These are phyloP conservation scores for Tetraselmis striata DNA, from an alignment of 139 green algal genomes.

Conservation along the genomic window DNA sequence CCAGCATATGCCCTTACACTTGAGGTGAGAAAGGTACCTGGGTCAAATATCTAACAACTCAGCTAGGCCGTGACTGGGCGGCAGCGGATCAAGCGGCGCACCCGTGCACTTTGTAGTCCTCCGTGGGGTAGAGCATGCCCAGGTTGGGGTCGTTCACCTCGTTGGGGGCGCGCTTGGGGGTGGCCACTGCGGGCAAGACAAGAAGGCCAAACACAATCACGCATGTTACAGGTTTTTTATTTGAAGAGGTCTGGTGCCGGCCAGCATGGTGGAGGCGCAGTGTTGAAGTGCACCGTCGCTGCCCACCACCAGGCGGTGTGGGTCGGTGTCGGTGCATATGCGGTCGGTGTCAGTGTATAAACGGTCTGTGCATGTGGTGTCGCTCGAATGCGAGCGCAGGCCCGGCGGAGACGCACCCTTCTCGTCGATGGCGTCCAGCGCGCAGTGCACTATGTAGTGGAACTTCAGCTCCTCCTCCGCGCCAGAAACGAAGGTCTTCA, in stretches of 20 bases:
- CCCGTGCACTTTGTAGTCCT: conserved; percentile 77
- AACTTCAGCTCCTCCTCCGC: conserved; percentile 52
- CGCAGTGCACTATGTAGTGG: conserved; percentile 80
- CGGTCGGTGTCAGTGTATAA: not conserved
- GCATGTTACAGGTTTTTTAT: not conserved
- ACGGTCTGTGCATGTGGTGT: not conserved
- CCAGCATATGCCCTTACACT: too few relatives aligned
- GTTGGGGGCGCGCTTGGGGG: conserved; percentile 15
- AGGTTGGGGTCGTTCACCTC: conserved; percentile 66
- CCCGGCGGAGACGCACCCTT: conserved; percentile 46
- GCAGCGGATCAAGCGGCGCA: too few relatives aligned
- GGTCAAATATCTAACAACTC: too few relatives aligned
- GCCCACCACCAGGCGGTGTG: too few relatives aligned
- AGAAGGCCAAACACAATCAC: not conserved
- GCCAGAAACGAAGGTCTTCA: conserved; percentile 42
- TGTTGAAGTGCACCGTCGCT: not conserved
- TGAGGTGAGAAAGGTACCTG: too few relatives aligned
- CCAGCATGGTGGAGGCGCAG: not conserved
- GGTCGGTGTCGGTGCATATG: too few relatives aligned
- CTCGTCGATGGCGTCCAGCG: conserved; percentile 79
- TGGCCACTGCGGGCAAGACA: conserved; percentile 1
- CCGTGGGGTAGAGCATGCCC: conserved; percentile 72
- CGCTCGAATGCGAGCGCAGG: not conserved
- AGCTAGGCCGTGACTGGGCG: too few relatives aligned
- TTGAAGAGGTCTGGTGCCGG: not conserved